Base-by-base conservation (phyloP, 495 filamentous ascomycete species). In the Hypomontagnella monticulosa region DNA sequence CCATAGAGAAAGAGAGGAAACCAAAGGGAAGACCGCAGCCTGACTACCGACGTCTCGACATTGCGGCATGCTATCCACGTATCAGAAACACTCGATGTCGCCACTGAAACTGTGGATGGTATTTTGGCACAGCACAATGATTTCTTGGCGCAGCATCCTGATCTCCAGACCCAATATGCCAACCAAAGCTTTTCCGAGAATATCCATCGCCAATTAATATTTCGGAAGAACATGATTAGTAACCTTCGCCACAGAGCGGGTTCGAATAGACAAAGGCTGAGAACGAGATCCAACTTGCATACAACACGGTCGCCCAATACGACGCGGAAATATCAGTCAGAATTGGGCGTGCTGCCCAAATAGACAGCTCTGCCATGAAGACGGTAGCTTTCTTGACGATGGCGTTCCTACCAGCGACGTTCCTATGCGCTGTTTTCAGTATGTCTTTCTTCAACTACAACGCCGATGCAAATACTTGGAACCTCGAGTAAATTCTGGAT, bases 51-150 rank as follows among this genome's bases (percentile, higher is more conserved):
- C 57, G 43, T 8, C 62, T 83, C 70, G 80, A 84, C 38, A 74
- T 80, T 51, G n/a, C 76, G 82, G 10, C 81, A 84, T 54, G 75
- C 74, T 5, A 78, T 80, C 20, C 80, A 85, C 57, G 72, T 76
- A 16, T 75, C 73, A 3, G 81, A 84, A 48, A 79, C 76, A 1
- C 73, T 84, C 9, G 73, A 79, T 14, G 71, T 82, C 4, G 76
- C 78, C 1, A 53, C 68, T 4, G 60, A 76, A 44, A 79, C 73
- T 2, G 51, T 81, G 33, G 42, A 73, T 10, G 70, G 61, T 48
- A 76, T 83, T 4, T 47, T 76, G 16, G 43, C 47, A 6, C 73
- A 79, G 8, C 74, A 80, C 3, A 12, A 42, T 19, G 16, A 14
- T 10, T n/a, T n/a, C n/a, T n/a, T n/a, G n/a, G n/a, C n/a, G n/a